Evolutionary conservation across 768 basidiomycete genomes (phyloP), one percentile per base, ranked within the genome.

Genomic region (button mushroom (Agaricus bisporus)): DNA sequence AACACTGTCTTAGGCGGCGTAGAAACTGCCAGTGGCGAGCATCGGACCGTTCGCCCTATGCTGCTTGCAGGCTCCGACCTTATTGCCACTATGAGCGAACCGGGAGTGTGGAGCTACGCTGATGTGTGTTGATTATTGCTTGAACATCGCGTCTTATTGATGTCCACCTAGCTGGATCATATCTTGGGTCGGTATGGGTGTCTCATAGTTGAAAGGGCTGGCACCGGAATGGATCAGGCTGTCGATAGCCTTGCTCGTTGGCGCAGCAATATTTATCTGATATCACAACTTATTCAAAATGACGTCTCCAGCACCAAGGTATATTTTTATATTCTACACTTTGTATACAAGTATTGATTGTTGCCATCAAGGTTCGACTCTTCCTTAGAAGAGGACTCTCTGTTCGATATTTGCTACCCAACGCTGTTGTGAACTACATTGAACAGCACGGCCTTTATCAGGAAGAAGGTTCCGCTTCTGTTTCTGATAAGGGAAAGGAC

Each of bases 1-100:
- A 99, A 99, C 70, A 83, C 80, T 5, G 76, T 85, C 37, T 72
- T 86, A 20, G 92, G 93, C 5, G 95, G 94, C 43, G 81, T 91
- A 28, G 72, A 74, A 20, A 83, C 83, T 3, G 77, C 81, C 59
- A 85, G 86, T 65, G 86, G 88, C 48, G 81, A 91, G 73, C 81
- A 79, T 61, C 80, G 86, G 57, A 73, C 79, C 64, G 85, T 90
- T 58, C 85, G 85, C 58, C 78, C 98, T 59, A 91, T 98, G 87
- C 81, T 99, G 39, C 81, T 99, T 50, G 97, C 97, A 4, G 97
- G 97, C n/a, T 94, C 91, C 10, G 97, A 99, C 71, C 76, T 99
- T 61, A 98, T 98, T 68, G 85, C 91, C 63, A 97, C 94, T 25
- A 98, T 99, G 87, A 91, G 90, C 60, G 94, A 98, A 72, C 97